A percentile compares a stretch with the other conserved stretches of the same genome.
These are phyloP conservation scores for Cornus florida DNA, from an alignment of 148 eudicot genomes.

Conservation along the genomic window DNA sequence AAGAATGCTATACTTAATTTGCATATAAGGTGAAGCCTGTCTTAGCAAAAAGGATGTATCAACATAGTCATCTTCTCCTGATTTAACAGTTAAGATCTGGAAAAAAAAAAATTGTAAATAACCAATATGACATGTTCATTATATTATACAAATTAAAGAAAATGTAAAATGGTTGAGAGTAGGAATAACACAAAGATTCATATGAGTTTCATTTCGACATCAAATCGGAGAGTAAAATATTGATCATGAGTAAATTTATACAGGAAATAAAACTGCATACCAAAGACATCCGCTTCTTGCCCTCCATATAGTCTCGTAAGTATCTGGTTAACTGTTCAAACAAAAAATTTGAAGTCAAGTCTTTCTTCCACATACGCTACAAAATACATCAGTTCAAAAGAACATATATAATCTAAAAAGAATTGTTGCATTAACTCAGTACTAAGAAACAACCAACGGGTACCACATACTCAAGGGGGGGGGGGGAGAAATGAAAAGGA, in stretches of 20 bases:
- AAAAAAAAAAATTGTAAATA: slow-evolving; percentile 5
- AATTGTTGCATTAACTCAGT: neutral
- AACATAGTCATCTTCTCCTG: slow-evolving; percentile 83
- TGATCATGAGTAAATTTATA: neutral
- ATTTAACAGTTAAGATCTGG: slow-evolving; percentile 84
- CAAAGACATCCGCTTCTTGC: slow-evolving; percentile 89
- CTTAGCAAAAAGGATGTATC: slow-evolving; percentile 80
- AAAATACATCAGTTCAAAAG: neutral
- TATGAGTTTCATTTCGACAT: neutral
- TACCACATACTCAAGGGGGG: no score
- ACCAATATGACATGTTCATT: slow-evolving; percentile 3
- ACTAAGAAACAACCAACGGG: no score
- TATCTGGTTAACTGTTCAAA: slow-evolving; percentile 71
- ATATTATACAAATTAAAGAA: neutral
- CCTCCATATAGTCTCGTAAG: slow-evolving; percentile 86
- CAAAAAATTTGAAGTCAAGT: slow-evolving; percentile 2
- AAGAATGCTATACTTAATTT: slow-evolving; percentile 57
- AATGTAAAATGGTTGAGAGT: neutral
- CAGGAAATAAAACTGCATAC: slow-evolving; percentile 39
- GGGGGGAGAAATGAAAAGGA: neutral
- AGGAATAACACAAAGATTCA: neutral
- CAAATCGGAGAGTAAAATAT: neutral
- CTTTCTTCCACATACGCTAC: neutral
- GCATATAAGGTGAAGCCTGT: slow-evolving; percentile 88
- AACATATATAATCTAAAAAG: neutral